These are phyloP conservation scores for Hypoxylon sp. DNA, from an alignment of 2,329 filamentous ascomycete species.

Conservation along the genomic window DNA sequence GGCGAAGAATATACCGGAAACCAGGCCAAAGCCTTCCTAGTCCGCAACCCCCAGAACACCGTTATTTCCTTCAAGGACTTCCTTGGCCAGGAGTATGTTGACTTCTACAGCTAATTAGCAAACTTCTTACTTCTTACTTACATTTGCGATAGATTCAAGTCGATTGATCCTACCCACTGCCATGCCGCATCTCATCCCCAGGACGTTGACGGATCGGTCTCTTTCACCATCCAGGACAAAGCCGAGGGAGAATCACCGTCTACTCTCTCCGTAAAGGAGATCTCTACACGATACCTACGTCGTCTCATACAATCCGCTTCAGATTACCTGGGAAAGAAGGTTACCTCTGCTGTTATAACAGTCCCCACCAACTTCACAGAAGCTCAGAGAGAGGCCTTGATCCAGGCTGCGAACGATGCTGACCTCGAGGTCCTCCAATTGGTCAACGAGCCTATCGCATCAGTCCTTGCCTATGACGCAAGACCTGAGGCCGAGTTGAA, in stretches of 20 bases:
- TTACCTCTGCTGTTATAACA: conserved; percentile 94
- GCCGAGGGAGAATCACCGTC: conserved; percentile 68
- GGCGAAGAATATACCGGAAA: conserved; percentile 97
- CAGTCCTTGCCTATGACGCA: conserved; percentile 90
- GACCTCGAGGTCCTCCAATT: conserved; percentile 91
- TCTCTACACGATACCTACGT: conserved; percentile 84
- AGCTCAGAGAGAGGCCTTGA: conserved; percentile 83
- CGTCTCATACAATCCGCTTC: conserved; percentile 84
- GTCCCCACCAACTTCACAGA: conserved; percentile 94
- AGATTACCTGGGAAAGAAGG: conserved; percentile 90
- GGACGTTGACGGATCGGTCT: conserved; percentile 74
- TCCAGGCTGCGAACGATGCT: conserved; percentile 79
- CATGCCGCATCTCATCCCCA: conserved; percentile 92
- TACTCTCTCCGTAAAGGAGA: conserved; percentile 78
- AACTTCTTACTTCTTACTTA: conserved; percentile 2
- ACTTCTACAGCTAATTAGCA: conserved; percentile 1
- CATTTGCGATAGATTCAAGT: conserved; percentile 73
- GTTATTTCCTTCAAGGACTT: conserved; percentile 96
- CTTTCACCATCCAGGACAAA: conserved; percentile 86
- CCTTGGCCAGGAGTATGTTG: conserved; percentile 86
- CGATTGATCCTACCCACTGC: conserved; percentile 94
- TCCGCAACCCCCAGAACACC: conserved; percentile 93
- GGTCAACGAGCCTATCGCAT: conserved; percentile 89
- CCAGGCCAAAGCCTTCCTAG: conserved; percentile 92
- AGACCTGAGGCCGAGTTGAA: conserved; percentile 75